Evolutionary conservation across 108 stramenopile species (phyloP), one percentile per base, ranked within the genome.

Genomic region (Stephanodiscus triporus): DNA sequence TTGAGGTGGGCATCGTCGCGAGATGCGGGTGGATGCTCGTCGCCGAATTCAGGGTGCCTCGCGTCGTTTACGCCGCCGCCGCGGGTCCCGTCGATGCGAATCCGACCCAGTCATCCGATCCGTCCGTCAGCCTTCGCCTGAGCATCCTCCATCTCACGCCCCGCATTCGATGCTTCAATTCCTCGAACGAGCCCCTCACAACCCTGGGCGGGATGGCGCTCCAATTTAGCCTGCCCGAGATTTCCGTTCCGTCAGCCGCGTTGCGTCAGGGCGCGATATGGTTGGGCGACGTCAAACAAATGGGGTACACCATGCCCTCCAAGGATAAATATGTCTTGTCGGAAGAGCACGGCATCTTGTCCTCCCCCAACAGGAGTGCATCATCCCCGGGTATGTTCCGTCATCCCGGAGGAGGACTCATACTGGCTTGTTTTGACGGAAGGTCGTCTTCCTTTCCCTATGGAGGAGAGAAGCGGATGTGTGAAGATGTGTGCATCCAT

Each of bases 91-190:
- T 42, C 34, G 19, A 55, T 4, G 37, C 64, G 30, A 23, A 37
- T 48, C 10, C 16, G 27, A 48, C 1, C 29, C 43, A 58, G 3
- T 36, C 19, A 40, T 40, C 40, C 20, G 36, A 27, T 49, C 40
- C 40, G 9, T 0, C 23, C 37, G 9, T 49, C 23, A 20, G 9
- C 45, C 34, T 76, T 47, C 49, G 50, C 40, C 36, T 82, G 29
- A 70, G 62, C 2, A 77, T 82, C 34, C 36, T 73, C 47, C 76
- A 77, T 47, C 45, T 27, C 42, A 82, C 81, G n/a, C 72, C 81
- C 50, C 76, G 72, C 17, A 70, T 78, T 24, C 71, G 77, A 9
- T 82, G 81, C 60, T 78, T 77, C 51, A 82, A 82, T 63, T 82
- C 76, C 4, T 61, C 53, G 2, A 67, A 73, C 45, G 76, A 77